These are phyloP conservation scores for Tolypocladium guangdongense DNA, from an alignment of 2,329 filamentous ascomycete species.

Conservation along the genomic window DNA sequence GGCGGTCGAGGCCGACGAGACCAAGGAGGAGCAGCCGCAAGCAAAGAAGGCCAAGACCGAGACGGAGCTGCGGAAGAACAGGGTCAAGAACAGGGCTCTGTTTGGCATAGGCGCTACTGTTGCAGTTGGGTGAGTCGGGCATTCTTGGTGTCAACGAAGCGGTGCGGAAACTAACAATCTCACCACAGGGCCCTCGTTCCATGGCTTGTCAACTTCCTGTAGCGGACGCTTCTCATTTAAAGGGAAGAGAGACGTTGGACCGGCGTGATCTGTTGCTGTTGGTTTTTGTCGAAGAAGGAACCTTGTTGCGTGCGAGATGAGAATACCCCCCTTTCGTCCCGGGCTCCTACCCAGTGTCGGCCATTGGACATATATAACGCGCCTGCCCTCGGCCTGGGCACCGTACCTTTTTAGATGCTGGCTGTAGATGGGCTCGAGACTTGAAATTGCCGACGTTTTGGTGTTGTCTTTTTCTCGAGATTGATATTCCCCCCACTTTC, in stretches of 20 bases:
- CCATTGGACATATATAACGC: neutral
- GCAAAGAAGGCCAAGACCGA: constrained; percentile 76
- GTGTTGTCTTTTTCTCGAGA: constrained; percentile 1
- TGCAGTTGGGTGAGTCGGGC: constrained; percentile 69
- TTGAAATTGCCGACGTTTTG: constrained; percentile 1
- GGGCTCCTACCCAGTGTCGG: constrained; percentile 1
- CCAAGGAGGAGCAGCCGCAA: constrained; percentile 30
- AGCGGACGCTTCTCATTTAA: constrained; percentile 7
- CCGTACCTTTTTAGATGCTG: neutral
- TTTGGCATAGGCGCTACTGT: constrained; percentile 80
- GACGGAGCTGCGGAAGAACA: constrained; percentile 72
- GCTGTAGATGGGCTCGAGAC: neutral
- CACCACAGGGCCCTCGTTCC: constrained; percentile 33
- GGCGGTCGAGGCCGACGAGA: constrained; percentile 17
- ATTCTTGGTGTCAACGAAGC: neutral
- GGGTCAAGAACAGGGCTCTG: constrained; percentile 74
- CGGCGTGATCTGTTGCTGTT: neutral
- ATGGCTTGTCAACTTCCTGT: constrained; percentile 41
- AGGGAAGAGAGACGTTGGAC: neutral
- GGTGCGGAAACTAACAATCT: constrained; percentile 5
- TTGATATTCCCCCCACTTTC: neutral
- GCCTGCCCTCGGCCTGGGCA: neutral
- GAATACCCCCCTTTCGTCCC: constrained; percentile 1
- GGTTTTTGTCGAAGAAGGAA: neutral
- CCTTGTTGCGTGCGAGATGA: neutral